A percentile compares a stretch with the other conserved stretches of the same genome.
phyloP scores from a whole-genome alignment of 805 yeast species.

The Saturnispora galanensis region DNA sequence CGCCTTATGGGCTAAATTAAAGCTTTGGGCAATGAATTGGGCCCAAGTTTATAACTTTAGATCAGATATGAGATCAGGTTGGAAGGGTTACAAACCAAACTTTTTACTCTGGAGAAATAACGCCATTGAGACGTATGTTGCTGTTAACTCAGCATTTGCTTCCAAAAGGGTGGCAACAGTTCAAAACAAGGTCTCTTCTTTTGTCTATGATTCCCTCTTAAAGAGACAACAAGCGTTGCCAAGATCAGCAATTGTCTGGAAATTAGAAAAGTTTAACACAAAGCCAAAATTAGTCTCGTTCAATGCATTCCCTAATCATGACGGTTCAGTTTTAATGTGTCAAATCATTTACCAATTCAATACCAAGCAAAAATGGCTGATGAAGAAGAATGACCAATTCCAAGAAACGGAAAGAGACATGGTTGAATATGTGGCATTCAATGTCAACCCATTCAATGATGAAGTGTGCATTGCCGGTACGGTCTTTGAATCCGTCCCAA shows the following conservation, averaged over 20 bases:
- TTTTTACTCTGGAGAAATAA: slow-evolving; percentile 75
- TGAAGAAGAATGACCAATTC: slow-evolving; percentile 35
- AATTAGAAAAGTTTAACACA: slow-evolving; percentile 55
- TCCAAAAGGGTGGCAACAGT: slow-evolving; percentile 38
- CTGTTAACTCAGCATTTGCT: slow-evolving; percentile 78
- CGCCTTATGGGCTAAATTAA: slow-evolving; percentile 52
- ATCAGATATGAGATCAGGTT: slow-evolving; percentile 23
- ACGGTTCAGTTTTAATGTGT: slow-evolving; percentile 27
- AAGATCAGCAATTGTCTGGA: slow-evolving; percentile 59
- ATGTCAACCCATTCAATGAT: slow-evolving; percentile 52
- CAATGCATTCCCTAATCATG: slow-evolving; percentile 40
- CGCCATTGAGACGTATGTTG: slow-evolving; percentile 68
- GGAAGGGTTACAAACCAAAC: slow-evolving; percentile 42
- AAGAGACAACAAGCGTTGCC: slow-evolving; percentile 50
- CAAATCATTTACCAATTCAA: slow-evolving; percentile 56
- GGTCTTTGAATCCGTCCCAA: slow-evolving; percentile 48
- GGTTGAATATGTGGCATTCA: slow-evolving; percentile 50
- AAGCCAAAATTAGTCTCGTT: slow-evolving; percentile 68
- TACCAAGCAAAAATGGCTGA: slow-evolving; percentile 49
- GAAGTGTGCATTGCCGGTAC: slow-evolving; percentile 54
- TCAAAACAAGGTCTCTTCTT: slow-evolving; percentile 40
- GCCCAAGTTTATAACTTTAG: slow-evolving; percentile 38
- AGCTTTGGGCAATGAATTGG: slow-evolving; percentile 59
- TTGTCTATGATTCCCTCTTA: slow-evolving; percentile 51
- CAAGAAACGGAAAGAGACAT: slow-evolving; percentile 41